Evolutionary conservation across 805 yeast species (phyloP), one percentile per base, ranked within the genome.

Genomic region (Candida koratica): DNA sequence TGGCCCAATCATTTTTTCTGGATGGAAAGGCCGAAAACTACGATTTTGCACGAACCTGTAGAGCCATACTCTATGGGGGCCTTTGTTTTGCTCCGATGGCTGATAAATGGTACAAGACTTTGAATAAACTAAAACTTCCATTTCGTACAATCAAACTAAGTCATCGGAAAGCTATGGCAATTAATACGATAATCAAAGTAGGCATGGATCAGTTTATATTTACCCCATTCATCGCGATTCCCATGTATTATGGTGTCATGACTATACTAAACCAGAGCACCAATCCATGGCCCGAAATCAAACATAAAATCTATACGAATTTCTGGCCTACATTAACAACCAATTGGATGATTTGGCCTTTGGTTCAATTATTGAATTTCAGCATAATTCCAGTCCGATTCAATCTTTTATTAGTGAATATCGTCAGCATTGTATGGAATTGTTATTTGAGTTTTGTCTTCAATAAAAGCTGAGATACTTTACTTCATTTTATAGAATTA

Each of bases 271-370:
- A 86, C 52, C 37, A 44, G 14, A 33, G 38, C n/a, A 70, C 73
- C 10, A 62, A 70, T 32, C 52, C 72, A 0, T 25, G 59, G 4
- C 54, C 55, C 0, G 64, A 64, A 15, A 64, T 79, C 11, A 51
- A 55, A 35, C 32, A 45, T 4, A 79, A 74, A 44, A 48, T 81
- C 16, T 31, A 58, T 2, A 59, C 65, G 11, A 76, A 79, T 41
- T 77, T 77, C 75, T 61, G 78, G 79, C 69, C 72, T 4, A 88
- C 96, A 0, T 58, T 89, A 27, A 55, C 66, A 22, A 69, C 84
- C 12, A 89, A 88, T 56, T 87, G 95, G 89, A 52, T 69, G 34
- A 82, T 90, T 9, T 93, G 97, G 98, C 97, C 97, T 0, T 58
- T 76, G 0, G 84, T 93, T 44, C 97, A 93, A 60, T 51, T 79